These are phyloP conservation scores for Xylaria castorea DNA, from an alignment of 495 filamentous ascomycete species.

Conservation along the genomic window DNA sequence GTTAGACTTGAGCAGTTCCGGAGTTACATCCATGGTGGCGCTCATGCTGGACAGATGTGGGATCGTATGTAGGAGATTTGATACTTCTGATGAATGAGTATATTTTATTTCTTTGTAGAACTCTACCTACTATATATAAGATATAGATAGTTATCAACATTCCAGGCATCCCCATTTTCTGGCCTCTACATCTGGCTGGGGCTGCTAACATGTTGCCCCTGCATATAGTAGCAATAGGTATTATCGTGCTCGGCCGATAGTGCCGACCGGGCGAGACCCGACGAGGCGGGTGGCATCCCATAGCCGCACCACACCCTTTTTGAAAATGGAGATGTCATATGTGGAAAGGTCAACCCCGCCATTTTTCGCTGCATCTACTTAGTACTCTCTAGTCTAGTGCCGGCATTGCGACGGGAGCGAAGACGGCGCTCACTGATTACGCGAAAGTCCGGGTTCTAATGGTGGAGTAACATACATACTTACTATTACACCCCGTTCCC, in stretches of 20 bases:
- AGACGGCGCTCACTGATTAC: neutral
- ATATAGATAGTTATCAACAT: neutral
- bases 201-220: neutral
- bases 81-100: neutral
- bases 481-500: neutral
- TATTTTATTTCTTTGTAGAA: too few species aligned
- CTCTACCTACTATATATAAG: neutral
- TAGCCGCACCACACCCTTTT: neutral
- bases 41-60: neutral
- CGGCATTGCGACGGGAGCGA: neutral
- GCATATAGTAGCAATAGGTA: neutral
- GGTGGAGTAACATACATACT: neutral
- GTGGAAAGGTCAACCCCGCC: neutral
- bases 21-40: neutral
- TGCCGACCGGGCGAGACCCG: slow-evolving; percentile 2
- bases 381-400: neutral
- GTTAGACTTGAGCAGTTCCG: slow-evolving; percentile 4
- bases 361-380: neutral
- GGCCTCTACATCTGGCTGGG: neutral
- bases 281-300: neutral
- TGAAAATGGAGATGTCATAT: neutral
- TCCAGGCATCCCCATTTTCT: neutral
- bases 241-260: slow-evolving; percentile 6
- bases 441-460: slow-evolving; percentile 13
- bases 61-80: neutral